Percentiles rank a stretch among this genome's conserved stretches.
These are phyloP conservation scores for Carex sylvatica DNA, from an alignment of 202 grass and related monocot species.

Conservation along the genomic window DNA sequence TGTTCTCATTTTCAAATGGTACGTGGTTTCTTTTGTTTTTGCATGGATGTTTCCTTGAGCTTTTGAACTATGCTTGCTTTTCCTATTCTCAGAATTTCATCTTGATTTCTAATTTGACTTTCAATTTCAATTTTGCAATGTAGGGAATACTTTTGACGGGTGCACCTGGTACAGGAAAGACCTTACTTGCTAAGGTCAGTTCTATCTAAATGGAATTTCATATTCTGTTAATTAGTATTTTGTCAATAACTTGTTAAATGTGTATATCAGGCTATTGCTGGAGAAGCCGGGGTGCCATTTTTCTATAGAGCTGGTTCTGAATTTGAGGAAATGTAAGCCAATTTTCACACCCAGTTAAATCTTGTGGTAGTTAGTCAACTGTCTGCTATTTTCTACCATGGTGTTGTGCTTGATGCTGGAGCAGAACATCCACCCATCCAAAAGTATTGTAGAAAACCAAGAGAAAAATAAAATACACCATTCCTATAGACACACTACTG, in stretches of 20 bases:
- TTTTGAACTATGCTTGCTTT: background rate
- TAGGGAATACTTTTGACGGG: slow-evolving; percentile 99
- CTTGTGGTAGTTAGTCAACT: background rate
- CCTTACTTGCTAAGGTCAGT: slow-evolving; percentile 91
- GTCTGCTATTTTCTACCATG: background rate
- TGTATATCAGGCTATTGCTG: slow-evolving; percentile 89
- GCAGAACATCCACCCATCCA: background rate
- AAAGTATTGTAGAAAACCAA: background rate
- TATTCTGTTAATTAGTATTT: slow-evolving; percentile 22
- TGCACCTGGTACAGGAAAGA: slow-evolving; percentile 97
- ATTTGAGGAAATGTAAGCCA: slow-evolving; percentile 99
- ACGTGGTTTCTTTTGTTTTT: slow-evolving; percentile 2
- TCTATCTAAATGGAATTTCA: slow-evolving; percentile 16
- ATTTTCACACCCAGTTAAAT: slow-evolving; percentile 12
- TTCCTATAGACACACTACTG: background rate
- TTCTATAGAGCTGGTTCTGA: slow-evolving; percentile 99
- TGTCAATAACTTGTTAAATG: slow-evolving; percentile 15
- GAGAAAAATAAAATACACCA: background rate
- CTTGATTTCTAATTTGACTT: slow-evolving; percentile 17
- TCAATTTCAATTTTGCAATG: slow-evolving; percentile 19
- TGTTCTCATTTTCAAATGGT: slow-evolving; percentile 3
- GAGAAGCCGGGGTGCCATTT: slow-evolving; percentile 98
- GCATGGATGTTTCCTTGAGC: background rate
- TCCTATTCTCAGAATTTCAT: background rate
- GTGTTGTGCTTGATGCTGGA: background rate